phyloP scores from a whole-genome alignment of 352 stramenopile species.

The Pythium guiyangense region DNA sequence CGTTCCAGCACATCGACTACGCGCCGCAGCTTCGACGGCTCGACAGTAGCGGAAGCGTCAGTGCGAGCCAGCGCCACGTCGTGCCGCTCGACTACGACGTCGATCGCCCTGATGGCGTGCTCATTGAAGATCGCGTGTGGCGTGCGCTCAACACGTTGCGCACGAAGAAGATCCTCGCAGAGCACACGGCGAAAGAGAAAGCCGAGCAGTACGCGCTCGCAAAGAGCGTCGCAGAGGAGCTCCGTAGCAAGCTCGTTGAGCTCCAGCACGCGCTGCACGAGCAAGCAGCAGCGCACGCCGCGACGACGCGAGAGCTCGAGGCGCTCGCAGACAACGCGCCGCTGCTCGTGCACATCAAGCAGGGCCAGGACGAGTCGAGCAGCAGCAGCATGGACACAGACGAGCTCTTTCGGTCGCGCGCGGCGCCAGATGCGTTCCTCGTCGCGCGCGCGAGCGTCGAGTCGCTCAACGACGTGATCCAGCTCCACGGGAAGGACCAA shows the following conservation, averaged over 20 bases:
- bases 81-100: slow-evolving; percentile 65
- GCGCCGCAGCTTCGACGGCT: slow-evolving; percentile 10
- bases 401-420: slow-evolving; percentile 24
- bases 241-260: slow-evolving; percentile 36
- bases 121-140: slow-evolving; percentile 70
- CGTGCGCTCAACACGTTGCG: slow-evolving; percentile 55
- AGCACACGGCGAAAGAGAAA: slow-evolving; percentile 47
- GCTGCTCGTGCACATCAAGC: slow-evolving; percentile 86
- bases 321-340: slow-evolving; percentile 56
- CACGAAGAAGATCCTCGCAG: slow-evolving; percentile 57
- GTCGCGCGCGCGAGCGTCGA: slow-evolving; percentile 79
- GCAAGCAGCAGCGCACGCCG: slow-evolving; percentile 9
- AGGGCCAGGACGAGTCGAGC: slow-evolving; percentile 88
- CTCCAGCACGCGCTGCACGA: slow-evolving; percentile 33
- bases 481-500: slow-evolving; percentile 82
- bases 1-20: slow-evolving; percentile 61
- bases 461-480: slow-evolving; percentile 84
- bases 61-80: slow-evolving; percentile 27
- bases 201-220: slow-evolving; percentile 47
- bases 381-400: slow-evolving; percentile 42
- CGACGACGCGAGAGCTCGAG: slow-evolving; percentile 23
- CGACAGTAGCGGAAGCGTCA: background rate
- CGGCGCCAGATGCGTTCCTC: slow-evolving; percentile 47
- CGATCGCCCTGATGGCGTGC: slow-evolving; percentile 56
- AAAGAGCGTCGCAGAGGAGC: slow-evolving; percentile 47